Evolutionary conservation across 352 stramenopile genomes (phyloP).

Genomic region (Elongisporangium senticosum): DNA sequence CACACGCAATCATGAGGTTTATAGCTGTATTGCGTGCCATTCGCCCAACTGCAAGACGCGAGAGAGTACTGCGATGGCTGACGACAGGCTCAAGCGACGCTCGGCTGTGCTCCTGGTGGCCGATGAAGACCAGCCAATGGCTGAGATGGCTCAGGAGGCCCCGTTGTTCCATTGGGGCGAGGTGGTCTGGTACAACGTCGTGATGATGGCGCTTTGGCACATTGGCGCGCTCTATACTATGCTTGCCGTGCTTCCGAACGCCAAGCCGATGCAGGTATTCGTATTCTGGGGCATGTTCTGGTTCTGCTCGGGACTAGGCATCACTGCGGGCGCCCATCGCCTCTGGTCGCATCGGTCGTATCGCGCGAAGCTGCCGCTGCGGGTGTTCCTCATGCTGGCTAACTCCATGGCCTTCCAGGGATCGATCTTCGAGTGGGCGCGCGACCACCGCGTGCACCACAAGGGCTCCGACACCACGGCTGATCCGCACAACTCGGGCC

Average conservation of each 20-base stretch:
- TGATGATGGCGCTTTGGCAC: conserved; percentile 41
- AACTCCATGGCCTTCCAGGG: conserved; percentile 98
- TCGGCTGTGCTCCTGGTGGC: background rate
- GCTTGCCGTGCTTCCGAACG: conserved; percentile 25
- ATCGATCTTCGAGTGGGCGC: conserved; percentile 97
- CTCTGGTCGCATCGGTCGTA: conserved; percentile 95
- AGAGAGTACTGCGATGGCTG: background rate
- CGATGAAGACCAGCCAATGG: conserved; percentile 12
- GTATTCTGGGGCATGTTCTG: conserved; percentile 39
- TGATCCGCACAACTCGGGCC: conserved; percentile 94
- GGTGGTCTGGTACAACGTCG: conserved; percentile 61
- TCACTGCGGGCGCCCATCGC: conserved; percentile 93
- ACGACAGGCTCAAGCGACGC: background rate
- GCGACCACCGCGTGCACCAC: conserved; percentile 98
- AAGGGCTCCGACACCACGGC: conserved; percentile 96
- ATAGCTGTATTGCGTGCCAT: background rate
- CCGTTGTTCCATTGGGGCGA: conserved; percentile 32
- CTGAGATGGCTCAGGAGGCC: conserved; percentile 11
- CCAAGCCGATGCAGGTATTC: conserved; percentile 20
- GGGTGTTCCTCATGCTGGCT: conserved; percentile 95
- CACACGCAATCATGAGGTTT: background rate
- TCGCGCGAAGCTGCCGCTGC: conserved; percentile 82
- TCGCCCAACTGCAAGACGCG: background rate
- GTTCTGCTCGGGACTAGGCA: conserved; percentile 86
- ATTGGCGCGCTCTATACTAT: conserved; percentile 41